Base-by-base conservation (phyloP, 2,329 filamentous ascomycete species). In the Zopfia rhizophila region DNA sequence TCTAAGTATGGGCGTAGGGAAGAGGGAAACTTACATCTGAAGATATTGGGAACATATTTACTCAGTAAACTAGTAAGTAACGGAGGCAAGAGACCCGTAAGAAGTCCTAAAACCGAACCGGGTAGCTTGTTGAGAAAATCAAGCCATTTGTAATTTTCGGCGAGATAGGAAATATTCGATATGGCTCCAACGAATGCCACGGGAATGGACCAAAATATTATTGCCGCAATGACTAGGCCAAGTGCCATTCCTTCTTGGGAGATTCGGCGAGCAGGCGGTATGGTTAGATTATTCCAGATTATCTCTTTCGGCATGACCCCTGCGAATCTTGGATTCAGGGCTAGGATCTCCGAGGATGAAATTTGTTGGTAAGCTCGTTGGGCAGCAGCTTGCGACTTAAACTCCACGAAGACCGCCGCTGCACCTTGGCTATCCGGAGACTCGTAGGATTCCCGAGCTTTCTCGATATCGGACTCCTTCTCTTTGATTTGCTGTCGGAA, bases 371-470 rank as follows among this genome's bases (percentile, higher is more conserved):
- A 93, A 11, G 93, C 93, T 40, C 83, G 81, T 72, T 99, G 92
- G 11, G 94, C 94, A 44, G 90, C 88, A 43, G 88, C 83, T 67
- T 96, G 90, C 2, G 82, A 85, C 51, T 83, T 80, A 64, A 97
- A 99, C 68, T 97, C 92, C 55, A 99, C 86, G 61, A 99, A 99
- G 8, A 94, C 90, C 16, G 91, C 87, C 11, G 87, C 84, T 22
- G 91, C 77, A 52, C 84, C 82, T 50, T 85, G 82, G 46, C 53
- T 63, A 11, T 59, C 55, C 3, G 79, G 84, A 18, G 78, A 75
- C 37, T 80, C 82, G 65, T 93, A 89, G 36, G 82, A 79, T 28
- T 78, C 80, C 68, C 94, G 90, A 17, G 84, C 80, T 29, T 82
- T 78, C 37, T 88, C 82, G 21, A 91, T 86, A 49, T 89, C 81